A percentile compares a stretch with the other conserved stretches of the same genome.
These are phyloP conservation scores for Kazachstania psychrophila DNA, from an alignment of 805 yeast species.

Conservation along the genomic window DNA sequence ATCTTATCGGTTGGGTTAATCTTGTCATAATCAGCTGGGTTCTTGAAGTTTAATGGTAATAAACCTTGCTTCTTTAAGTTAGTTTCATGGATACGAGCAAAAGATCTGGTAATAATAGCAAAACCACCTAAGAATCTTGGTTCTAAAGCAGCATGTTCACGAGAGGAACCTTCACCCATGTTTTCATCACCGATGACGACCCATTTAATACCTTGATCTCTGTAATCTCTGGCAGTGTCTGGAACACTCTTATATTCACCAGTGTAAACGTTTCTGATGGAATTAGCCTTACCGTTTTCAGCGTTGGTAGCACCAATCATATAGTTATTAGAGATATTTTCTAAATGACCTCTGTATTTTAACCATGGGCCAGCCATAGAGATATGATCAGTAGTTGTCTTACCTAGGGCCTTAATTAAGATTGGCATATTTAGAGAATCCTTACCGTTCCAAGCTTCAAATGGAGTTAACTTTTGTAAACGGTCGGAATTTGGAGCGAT, in stretches of 20 bases:
- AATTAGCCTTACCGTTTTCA: slow-evolving; percentile 91
- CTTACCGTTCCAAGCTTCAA: slow-evolving; percentile 94
- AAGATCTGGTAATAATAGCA: slow-evolving; percentile 94
- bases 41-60: slow-evolving; percentile 88
- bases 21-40: slow-evolving; percentile 86
- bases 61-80: slow-evolving; percentile 99
- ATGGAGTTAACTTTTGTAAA: slow-evolving; percentile 88
- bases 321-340: slow-evolving; percentile 96
- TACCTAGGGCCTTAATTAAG: slow-evolving; percentile 91
- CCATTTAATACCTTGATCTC: slow-evolving; percentile 88
- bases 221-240: slow-evolving; percentile 90
- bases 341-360: slow-evolving; percentile 99
- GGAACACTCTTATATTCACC: slow-evolving; percentile 94
- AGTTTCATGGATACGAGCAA: slow-evolving; percentile 98
- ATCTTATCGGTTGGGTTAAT: slow-evolving; percentile 85
- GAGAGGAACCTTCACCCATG: slow-evolving; percentile 99
- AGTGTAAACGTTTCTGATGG: slow-evolving; percentile 79
- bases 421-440: slow-evolving; percentile 85
- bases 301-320: slow-evolving; percentile 99
- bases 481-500: slow-evolving; percentile 91
- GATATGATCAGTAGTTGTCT: slow-evolving; percentile 98
- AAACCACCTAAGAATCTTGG: slow-evolving; percentile 99
- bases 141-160: slow-evolving; percentile 99
- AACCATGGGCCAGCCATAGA: slow-evolving; percentile 99
- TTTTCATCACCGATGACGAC: slow-evolving; percentile 98